Evolutionary conservation across 768 basidiomycete genomes (phyloP).

Genomic region (Holtermanniella nyarrowii): DNA sequence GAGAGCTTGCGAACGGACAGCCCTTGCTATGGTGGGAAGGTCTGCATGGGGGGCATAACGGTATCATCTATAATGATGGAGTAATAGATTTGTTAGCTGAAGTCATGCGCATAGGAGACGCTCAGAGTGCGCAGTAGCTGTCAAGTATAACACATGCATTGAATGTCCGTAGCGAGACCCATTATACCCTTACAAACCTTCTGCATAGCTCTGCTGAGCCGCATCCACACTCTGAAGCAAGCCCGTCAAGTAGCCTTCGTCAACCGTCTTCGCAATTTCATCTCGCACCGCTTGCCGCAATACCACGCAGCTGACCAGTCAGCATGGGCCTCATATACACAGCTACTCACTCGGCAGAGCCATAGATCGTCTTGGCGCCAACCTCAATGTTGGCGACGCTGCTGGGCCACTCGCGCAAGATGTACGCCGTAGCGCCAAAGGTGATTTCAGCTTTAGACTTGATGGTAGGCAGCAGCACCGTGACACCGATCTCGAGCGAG

Average conservation of each 20-base stretch:
- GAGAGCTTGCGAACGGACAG: constrained; percentile 1
- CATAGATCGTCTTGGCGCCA: constrained; percentile 19
- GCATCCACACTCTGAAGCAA: not conserved
- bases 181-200: too few relatives aligned
- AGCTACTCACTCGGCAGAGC: constrained; percentile 20
- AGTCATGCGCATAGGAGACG: constrained; percentile 1
- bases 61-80: constrained; percentile 30
- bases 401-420: constrained; percentile 20
- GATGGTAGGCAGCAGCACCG: constrained; percentile 13
- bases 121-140: too few relatives aligned
- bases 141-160: too few relatives aligned
- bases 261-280: not conserved
- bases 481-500: constrained; percentile 1
- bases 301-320: not conserved
- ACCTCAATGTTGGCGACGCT: constrained; percentile 12
- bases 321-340: not conserved
- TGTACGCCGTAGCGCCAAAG: constrained; percentile 10
- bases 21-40: constrained; percentile 33
- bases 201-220: too few relatives aligned
- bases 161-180: too few relatives aligned
- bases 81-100: constrained; percentile 25
- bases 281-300: not conserved
- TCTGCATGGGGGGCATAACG: constrained; percentile 29
- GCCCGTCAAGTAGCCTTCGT: not conserved
- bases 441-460: constrained; percentile 17